Evolutionary conservation across 139 green algal genomes (phyloP), one percentile per base, ranked within the genome.

Genomic region (Ettlia oleoabundans): DNA sequence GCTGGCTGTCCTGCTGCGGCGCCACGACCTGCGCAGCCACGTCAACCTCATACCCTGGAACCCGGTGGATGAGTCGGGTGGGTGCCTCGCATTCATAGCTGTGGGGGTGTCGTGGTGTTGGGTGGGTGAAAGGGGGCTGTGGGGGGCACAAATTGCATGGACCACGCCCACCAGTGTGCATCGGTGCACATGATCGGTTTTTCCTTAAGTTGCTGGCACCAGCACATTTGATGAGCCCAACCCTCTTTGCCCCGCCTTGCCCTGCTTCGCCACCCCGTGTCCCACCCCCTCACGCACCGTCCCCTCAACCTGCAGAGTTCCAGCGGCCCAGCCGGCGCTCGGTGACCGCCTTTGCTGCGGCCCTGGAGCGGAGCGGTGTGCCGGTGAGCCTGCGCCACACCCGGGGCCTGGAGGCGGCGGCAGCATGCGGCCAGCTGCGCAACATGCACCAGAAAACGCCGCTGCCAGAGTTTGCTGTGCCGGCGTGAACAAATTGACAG

Each of bases 11-110:
- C 80, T 98, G 85, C 90, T 99, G 82, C 80, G 79, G 3, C 80
- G 81, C 2, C 80, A 94, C 84, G 79, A 92, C 28, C 75, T 97
- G 72, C 70, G 84, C 58, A 82, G 55, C 32, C 96, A 99, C 75
- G 94, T 98, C 15, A 99, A 99, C 81, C 41, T 99, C 52, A 99
- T 99, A 52, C 96, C 95, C 32, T 98, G 84, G 83, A 99, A 99
- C 88, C 92, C 95, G 2, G 94, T 99, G 30, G 93, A 95, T 30
- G 97, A 98, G 38, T 87, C 86, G 32, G 77, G 64, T 73, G 62
- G 30, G 55, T 10, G 47, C n/a, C n/a, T n/a, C n/a, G n/a, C n/a
- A n/a, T n/a, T n/a, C n/a, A n/a, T n/a, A n/a, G n/a, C n/a, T n/a
- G n/a, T n/a, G n/a, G n/a, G n/a, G n/a, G n/a, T n/a, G n/a, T n/a